Base-by-base conservation (phyloP, 2,329 filamentous ascomycete species). In the Metarhizium brunneum region DNA sequence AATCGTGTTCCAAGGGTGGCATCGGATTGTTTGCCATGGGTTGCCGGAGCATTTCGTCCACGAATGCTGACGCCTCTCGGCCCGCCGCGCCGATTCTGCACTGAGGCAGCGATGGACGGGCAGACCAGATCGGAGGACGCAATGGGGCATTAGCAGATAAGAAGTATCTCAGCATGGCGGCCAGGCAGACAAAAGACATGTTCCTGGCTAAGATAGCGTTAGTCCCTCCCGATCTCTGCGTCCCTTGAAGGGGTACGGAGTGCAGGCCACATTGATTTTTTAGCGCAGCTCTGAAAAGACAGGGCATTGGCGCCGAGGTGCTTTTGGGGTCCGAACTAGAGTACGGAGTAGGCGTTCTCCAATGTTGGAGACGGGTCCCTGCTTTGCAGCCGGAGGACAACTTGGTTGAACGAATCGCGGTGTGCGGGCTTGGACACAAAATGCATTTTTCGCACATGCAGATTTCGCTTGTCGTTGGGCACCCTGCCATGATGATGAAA, bases 41-140 rank as follows among this genome's bases (percentile, higher is more conserved):
- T 20, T 30, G n/a, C 43, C 56, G 56, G 56, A 57, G 56, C 53
- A 52, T 57, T 57, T 57, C 49, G 25, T 57, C 52, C 52, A 50
- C 36, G 20, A 36, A 14, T 13, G 40, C n/a, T 25, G 25, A 25
- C 25, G 25, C 25, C 25, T 25, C 35, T 40, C 42, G 42, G 42
- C 42, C 42, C 42, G 42, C 42, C 11, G 42, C 42, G 35, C 32
- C 53, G 56, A 57, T 57, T 57, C 40, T 47, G 48, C 53, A 57
- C 56, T 30, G 42, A 36, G 48, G n/a, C 25, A n/a, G 30, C 56
- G 56, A 57, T 57, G 32, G 25, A 53, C 43, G 20, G 47, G 52
- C 30, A 6, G 35, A 8, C 18, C 20, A n/a, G 49, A 55, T 52
- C 43, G 54, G 42, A 6, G 11, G 49, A 30, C 20, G 3, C 5